Evolutionary conservation across 164 flowering plant genomes (phyloP).

Genomic region (Platanus orientalis): DNA sequence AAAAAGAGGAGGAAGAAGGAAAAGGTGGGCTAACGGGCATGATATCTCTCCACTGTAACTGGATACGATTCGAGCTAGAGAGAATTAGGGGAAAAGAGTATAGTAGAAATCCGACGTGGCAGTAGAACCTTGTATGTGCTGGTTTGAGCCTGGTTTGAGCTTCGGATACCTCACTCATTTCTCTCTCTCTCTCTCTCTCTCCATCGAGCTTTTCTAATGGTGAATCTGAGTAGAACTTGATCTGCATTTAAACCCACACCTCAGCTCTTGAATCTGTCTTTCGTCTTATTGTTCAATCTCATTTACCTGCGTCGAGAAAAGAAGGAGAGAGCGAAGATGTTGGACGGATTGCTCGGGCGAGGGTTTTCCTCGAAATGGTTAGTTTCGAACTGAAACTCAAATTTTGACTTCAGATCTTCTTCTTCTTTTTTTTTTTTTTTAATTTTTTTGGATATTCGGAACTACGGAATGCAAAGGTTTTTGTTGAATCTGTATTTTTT

Average conservation of each 20-base stretch:
- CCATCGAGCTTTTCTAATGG: neutral
- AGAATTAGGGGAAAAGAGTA: too few relatives aligned
- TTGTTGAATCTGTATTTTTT: neutral
- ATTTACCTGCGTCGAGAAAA: neutral
- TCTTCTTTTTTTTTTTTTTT: neutral
- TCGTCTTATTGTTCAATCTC: neutral
- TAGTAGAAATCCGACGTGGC: too few relatives aligned
- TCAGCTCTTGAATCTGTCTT: neutral
- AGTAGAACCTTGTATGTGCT: too few relatives aligned
- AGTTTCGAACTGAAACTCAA: neutral
- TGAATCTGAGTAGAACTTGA: too few relatives aligned
- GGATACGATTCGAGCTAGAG: too few relatives aligned
- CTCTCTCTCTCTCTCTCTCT: slow-evolving; percentile 6
- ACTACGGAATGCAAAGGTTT: neutral
- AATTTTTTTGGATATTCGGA: neutral
- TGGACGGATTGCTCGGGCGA: slow-evolving; percentile 76
- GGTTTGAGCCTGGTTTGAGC: too few relatives aligned
- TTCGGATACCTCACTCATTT: neutral
- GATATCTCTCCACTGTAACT: too few relatives aligned
- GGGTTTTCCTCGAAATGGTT: slow-evolving; percentile 77
- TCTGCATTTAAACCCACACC: neutral
- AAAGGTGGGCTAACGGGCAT: too few relatives aligned
- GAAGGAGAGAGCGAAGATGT: slow-evolving; percentile 36
- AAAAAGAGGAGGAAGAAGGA: too few relatives aligned
- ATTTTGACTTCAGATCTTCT: slow-evolving; percentile 1